Evolutionary conservation across 2,329 filamentous ascomycete species (phyloP).

Genomic region (Canariomyces notabilis): DNA sequence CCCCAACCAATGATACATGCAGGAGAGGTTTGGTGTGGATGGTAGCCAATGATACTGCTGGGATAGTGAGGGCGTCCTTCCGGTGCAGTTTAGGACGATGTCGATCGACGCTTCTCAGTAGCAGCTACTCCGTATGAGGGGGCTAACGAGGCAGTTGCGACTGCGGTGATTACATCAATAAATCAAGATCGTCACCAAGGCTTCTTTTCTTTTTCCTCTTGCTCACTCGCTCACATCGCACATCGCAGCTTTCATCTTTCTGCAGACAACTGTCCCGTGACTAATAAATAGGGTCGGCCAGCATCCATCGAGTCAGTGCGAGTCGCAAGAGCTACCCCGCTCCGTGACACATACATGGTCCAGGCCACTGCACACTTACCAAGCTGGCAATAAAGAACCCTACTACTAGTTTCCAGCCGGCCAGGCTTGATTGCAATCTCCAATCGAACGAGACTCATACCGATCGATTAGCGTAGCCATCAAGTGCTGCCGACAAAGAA

Average conservation of each 20-base stretch:
- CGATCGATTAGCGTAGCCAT: slow-evolving; percentile 11
- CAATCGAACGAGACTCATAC: slow-evolving; percentile 20
- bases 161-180: no score
- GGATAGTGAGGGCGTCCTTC: no score
- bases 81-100: no score
- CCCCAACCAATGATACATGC: no score
- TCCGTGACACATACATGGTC: background rate
- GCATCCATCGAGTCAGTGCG: slow-evolving; percentile 17
- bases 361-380: background rate
- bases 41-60: slow-evolving; percentile 18
- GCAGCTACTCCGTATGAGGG: no score
- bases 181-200: no score
- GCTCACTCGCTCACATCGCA: no score
- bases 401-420: background rate
- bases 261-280: background rate
- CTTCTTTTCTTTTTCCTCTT: background rate
- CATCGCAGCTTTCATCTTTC: no score
- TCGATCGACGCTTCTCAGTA: no score
- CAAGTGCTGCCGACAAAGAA: slow-evolving; percentile 12
- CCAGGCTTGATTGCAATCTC: background rate
- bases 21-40: background rate
- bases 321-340: slow-evolving; percentile 17
- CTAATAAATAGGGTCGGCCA: background rate
- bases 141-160: no score
- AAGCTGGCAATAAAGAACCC: slow-evolving; percentile 3